A percentile compares a stretch with the other conserved stretches of the same genome.
Conservation (phyloP, 2,329 filamentous ascomycete genomes). For the Hymenoscyphus albidus region DNA sequence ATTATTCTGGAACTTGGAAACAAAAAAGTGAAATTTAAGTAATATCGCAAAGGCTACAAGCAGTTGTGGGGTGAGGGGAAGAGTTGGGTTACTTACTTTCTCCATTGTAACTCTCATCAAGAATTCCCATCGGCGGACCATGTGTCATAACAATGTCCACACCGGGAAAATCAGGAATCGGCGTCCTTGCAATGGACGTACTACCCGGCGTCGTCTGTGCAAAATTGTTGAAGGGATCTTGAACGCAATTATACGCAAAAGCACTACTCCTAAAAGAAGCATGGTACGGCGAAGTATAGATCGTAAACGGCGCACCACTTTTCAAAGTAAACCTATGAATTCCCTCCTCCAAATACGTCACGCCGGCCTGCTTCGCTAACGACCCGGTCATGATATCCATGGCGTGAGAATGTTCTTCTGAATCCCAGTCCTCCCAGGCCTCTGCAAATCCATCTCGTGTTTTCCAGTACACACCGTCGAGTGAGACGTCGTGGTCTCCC, state of each 20-base stretch:
- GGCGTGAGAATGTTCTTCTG: conserved; percentile 16
- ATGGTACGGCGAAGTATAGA: conserved; percentile 36
- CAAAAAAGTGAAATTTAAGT: no score
- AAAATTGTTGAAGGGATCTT: conserved; percentile 31
- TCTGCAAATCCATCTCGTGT: neutral
- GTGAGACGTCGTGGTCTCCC: conserved; percentile 58
- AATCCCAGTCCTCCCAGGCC: conserved; percentile 11
- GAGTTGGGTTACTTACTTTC: conserved; percentile 7
- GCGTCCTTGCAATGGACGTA: conserved; percentile 21
- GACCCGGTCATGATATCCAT: conserved; percentile 26
- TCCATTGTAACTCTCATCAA: conserved; percentile 40
- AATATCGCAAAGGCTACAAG: no score
- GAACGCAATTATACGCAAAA: conserved; percentile 30
- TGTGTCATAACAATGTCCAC: conserved; percentile 58
- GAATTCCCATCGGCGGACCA: conserved; percentile 49
- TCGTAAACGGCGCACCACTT: conserved; percentile 31
- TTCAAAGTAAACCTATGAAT: conserved; percentile 30
- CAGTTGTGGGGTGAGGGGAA: no score
- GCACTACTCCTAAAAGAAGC: conserved; percentile 33
- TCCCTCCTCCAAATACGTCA: conserved; percentile 36
- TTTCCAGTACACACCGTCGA: conserved; percentile 39
- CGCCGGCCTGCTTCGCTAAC: conserved; percentile 26
- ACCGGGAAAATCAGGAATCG: conserved; percentile 24
- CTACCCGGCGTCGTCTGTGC: conserved; percentile 17
- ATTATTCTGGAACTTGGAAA: no score